Conservation (phyloP, 2,329 filamentous ascomycete species). For the Pseudogymnoascus sp. region DNA sequence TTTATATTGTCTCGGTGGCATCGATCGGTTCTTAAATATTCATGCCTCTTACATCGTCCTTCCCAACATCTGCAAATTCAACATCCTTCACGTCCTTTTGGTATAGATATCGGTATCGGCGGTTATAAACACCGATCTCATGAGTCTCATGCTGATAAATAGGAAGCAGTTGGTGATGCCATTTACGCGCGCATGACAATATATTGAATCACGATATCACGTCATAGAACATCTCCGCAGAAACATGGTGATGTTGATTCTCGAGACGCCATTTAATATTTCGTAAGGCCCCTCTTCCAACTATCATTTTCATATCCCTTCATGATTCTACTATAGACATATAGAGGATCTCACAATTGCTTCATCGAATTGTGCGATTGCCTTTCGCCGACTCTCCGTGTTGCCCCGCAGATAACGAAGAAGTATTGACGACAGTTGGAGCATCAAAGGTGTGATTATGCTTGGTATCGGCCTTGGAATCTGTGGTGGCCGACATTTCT, state of each 20-base stretch:
- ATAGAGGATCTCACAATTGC: neutral
- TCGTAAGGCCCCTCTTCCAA: neutral
- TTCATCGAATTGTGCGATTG: neutral
- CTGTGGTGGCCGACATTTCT: neutral
- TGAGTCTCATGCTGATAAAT: constrained; percentile 1
- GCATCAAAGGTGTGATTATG: neutral
- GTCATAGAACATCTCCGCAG: neutral
- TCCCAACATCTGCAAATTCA: neutral
- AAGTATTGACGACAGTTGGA: neutral
- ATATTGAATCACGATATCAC: neutral
- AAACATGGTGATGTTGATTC: neutral
- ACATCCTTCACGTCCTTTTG: neutral
- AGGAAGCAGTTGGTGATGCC: neutral
- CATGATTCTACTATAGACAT: neutral
- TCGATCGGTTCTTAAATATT: neutral
- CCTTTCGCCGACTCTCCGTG: neutral
- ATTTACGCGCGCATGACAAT: constrained; percentile 1
- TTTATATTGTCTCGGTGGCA: neutral
- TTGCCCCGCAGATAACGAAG: neutral
- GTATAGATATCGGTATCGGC: neutral
- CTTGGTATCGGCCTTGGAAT: neutral
- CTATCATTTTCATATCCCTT: neutral
- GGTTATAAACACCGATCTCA: neutral
- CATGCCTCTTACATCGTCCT: neutral
- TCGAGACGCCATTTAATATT: neutral